phyloP scores from a whole-genome alignment of 352 stramenopile species.

The Phytopythium boreale region DNA sequence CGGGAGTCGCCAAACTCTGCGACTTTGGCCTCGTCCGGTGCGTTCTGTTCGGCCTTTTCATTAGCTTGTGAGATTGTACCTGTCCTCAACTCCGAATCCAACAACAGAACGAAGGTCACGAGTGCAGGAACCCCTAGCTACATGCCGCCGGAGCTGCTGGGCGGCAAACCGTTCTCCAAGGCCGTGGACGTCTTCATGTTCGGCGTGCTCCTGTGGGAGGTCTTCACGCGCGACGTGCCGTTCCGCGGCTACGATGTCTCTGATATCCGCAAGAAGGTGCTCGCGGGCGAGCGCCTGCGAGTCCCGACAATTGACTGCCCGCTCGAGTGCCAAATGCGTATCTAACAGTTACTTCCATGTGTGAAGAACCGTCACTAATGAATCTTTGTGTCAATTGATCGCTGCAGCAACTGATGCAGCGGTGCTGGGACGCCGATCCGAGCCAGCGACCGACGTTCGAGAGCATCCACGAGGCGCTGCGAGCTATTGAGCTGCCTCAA shows the following conservation, averaged over 20 bases:
- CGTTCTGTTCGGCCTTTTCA: neutral
- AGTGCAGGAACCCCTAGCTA: constrained; percentile 89
- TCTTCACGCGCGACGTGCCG: constrained; percentile 78
- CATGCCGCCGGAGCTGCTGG: constrained; percentile 88
- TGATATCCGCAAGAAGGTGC: constrained; percentile 71
- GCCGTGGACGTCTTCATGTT: constrained; percentile 93
- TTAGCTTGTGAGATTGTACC: neutral
- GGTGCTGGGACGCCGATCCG: constrained; percentile 64
- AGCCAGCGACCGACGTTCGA: constrained; percentile 51
- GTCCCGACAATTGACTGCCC: constrained; percentile 76
- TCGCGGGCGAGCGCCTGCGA: constrained; percentile 67
- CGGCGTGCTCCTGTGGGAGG: constrained; percentile 90
- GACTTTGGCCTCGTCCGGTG: constrained; percentile 89
- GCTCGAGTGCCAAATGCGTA: constrained; percentile 38
- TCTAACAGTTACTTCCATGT: neutral
- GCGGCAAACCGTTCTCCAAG: constrained; percentile 81
- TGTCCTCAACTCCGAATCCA: neutral
- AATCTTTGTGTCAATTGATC: constrained; percentile 1
- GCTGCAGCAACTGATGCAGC: constrained; percentile 54
- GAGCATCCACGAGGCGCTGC: constrained; percentile 47
- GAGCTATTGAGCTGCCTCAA: constrained; percentile 24
- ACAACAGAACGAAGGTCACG: constrained; percentile 62
- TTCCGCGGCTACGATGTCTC: constrained; percentile 70
- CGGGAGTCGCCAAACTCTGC: constrained; percentile 84
- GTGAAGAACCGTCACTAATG: neutral